Evolutionary conservation across 306 rosid species (phyloP), one percentile per base, ranked within the genome.

Genomic region (Boehmeria nivea): DNA sequence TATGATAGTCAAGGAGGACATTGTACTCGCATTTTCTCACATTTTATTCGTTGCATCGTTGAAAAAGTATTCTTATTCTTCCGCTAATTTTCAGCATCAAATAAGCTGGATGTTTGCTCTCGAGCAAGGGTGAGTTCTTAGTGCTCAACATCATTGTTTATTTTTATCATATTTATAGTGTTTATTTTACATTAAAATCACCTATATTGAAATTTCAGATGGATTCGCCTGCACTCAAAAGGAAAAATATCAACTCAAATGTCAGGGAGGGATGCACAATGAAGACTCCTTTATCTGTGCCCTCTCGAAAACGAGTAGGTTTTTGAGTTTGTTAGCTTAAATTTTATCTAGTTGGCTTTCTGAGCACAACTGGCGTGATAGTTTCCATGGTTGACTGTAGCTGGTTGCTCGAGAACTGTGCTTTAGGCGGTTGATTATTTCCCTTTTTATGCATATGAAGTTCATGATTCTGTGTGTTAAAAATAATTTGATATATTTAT

Each of bases 1-100:
- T n/a, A n/a, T n/a, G n/a, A n/a, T n/a, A n/a, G n/a, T n/a, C n/a
- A n/a, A n/a, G n/a, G n/a, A n/a, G n/a, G n/a, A n/a, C n/a, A n/a
- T n/a, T n/a, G n/a, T n/a, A n/a, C n/a, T n/a, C n/a, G n/a, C n/a
- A n/a, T n/a, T n/a, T n/a, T n/a, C n/a, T n/a, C n/a, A n/a, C n/a
- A n/a, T 6, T 22, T 7, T 1, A 2, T 39, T 42, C 0, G 3
- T 3, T 50, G 31, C 20, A 63, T 13, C 48, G 17, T 9, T 14
- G 26, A 27, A 53, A 43, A 48, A 12, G 21, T 45, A 18, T 51
- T 19, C 46, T n/a, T 51, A 2, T 16, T 25, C 51, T 19, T 7
- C 60, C 39, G 12, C 7, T 58, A 70, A 24, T 47, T 67, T 78
- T 50, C 84, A 83, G 86, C 69, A 26, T 54, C 65, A 3, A 68